Conservation (phyloP, 768 basidiomycete species). For the Pisolithus sp. region DNA sequence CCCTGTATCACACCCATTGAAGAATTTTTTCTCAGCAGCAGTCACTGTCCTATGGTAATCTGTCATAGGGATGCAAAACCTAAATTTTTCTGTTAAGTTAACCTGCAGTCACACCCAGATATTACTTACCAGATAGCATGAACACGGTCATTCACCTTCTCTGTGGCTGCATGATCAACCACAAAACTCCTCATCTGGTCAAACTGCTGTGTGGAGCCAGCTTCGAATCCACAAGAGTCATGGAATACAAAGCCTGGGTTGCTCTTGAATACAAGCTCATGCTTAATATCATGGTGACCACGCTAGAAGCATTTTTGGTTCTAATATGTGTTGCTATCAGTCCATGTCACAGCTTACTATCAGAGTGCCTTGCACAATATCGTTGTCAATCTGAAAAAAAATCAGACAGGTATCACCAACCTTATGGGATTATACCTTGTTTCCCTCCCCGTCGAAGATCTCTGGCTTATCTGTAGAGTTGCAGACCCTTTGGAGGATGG, state of each 20-base stretch:
- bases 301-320: neutral
- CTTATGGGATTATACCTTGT: too few relatives aligned
- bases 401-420: too few relatives aligned
- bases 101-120: neutral
- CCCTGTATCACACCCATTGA: conserved; percentile 18
- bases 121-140: conserved; percentile 33
- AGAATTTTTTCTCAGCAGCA: conserved; percentile 25
- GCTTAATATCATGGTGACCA: conserved; percentile 31
- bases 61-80: conserved; percentile 35
- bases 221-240: conserved; percentile 37
- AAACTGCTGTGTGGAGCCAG: conserved; percentile 26
- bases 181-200: conserved; percentile 28
- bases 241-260: conserved; percentile 34
- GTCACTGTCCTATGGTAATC: conserved; percentile 19
- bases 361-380: neutral
- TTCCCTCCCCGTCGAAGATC: too few relatives aligned
- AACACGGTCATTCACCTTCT: conserved; percentile 19
- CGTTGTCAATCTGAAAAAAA: neutral
- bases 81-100: conserved; percentile 9
- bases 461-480: too few relatives aligned
- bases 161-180: conserved; percentile 10
- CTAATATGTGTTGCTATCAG: too few relatives aligned
- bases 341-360: neutral
- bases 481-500: too few relatives aligned
- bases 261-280: conserved; percentile 25